These are phyloP conservation scores for Suillus placidus DNA, from an alignment of 768 basidiomycete genomes.

Conservation along the genomic window DNA sequence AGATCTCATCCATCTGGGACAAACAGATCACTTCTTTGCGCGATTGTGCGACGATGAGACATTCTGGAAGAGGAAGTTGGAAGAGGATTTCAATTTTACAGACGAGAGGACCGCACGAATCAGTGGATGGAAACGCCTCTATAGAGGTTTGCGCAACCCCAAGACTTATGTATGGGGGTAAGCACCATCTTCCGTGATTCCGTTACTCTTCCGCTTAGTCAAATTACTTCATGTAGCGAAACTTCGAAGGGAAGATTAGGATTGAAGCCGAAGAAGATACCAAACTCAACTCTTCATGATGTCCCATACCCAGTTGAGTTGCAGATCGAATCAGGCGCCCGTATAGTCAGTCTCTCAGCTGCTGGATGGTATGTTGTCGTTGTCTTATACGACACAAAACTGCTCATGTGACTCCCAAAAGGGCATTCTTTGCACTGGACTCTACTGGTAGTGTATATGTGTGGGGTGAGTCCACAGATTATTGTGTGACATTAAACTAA, in stretches of 20 bases:
- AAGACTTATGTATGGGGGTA: conserved; percentile 65
- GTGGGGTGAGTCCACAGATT: conserved; percentile 63
- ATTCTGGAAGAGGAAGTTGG: conserved; percentile 74
- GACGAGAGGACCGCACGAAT: conserved; percentile 70
- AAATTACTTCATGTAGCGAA: conserved; percentile 46
- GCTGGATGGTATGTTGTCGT: conserved; percentile 71
- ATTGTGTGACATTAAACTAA: conserved; percentile 11
- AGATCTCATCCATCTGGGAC: conserved; percentile 60
- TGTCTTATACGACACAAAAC: conserved; percentile 9
- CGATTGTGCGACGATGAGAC: conserved; percentile 67
- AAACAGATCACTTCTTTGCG: conserved; percentile 68
- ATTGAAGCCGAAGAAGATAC: conserved; percentile 33
- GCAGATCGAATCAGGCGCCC: conserved; percentile 51
- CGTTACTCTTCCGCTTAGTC: conserved; percentile 6
- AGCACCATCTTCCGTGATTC: conserved; percentile 17
- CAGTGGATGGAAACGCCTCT: conserved; percentile 80
- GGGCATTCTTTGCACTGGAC: conserved; percentile 88
- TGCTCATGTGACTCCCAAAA: conserved; percentile 29
- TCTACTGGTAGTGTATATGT: conserved; percentile 70
- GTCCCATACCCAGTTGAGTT: conserved; percentile 71
- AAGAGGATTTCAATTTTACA: conserved; percentile 78
- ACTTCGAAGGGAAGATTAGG: conserved; percentile 68
- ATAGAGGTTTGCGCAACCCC: conserved; percentile 64
- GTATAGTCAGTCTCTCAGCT: conserved; percentile 73
- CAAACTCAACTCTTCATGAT: conserved; percentile 35